A percentile compares a stretch with the other conserved stretches of the same genome.
phyloP scores from a whole-genome alignment of 108 stramenopile species.

The Skeletonema costatum region DNA sequence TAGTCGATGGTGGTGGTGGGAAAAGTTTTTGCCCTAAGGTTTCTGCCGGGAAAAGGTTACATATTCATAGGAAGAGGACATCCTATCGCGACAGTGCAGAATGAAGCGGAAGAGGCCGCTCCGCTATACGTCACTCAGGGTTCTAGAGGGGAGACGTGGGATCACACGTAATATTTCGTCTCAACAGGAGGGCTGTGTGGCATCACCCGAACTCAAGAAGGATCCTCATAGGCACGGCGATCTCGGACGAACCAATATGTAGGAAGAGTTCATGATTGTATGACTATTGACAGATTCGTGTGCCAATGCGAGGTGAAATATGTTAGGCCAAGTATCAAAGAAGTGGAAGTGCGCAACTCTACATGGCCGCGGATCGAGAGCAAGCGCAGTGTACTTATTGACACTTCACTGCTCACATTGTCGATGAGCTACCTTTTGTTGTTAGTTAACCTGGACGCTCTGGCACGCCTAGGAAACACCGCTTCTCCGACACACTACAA shows the following conservation, averaged over 20 bases:
- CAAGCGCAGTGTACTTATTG: no score
- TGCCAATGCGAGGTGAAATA: not conserved
- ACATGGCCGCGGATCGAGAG: not conserved
- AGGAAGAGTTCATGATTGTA: not conserved
- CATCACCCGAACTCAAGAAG: not conserved
- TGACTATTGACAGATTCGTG: not conserved
- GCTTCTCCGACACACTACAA: no score
- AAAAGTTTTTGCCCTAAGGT: not conserved
- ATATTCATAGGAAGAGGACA: not conserved
- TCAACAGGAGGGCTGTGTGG: not conserved
- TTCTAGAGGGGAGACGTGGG: slow-evolving; percentile 6
- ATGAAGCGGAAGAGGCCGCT: slow-evolving; percentile 8
- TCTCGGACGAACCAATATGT: not conserved
- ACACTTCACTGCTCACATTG: no score
- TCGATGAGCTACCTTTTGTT: no score
- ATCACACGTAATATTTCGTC: no score
- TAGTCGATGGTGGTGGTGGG: not conserved
- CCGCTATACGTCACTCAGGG: not conserved
- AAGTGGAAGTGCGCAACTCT: not conserved
- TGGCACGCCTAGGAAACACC: no score
- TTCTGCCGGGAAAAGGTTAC: not conserved
- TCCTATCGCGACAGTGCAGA: not conserved
- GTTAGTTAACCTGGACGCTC: no score
- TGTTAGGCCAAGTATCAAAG: not conserved
- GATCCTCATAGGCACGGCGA: no score